Conservation (phyloP, 2,329 filamentous ascomycete genomes). For the Aspergillus versicolor region DNA sequence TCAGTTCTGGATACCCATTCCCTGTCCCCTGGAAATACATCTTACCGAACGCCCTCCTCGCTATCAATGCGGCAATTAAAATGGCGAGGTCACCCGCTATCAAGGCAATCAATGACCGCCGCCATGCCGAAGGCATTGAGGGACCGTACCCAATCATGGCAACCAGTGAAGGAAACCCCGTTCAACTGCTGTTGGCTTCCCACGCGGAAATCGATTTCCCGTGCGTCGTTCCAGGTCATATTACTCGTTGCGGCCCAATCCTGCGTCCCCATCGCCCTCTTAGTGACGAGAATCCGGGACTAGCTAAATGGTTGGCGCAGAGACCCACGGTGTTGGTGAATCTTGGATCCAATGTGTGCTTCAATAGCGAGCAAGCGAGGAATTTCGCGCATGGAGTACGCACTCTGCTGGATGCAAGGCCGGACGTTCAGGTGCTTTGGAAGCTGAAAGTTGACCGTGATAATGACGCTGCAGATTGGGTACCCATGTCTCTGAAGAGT, state of each 20-base stretch:
- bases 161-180: neutral
- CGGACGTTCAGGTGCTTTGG: conserved; percentile 35
- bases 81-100: neutral
- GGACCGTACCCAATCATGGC: conserved; percentile 17
- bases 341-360: conserved; percentile 39
- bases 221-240: conserved; percentile 30
- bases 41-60: conserved; percentile 41
- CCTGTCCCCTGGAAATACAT: conserved; percentile 44
- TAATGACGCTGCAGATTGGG: neutral
- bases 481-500: neutral
- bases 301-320: conserved; percentile 41
- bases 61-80: conserved; percentile 20
- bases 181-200: conserved; percentile 20
- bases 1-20: conserved; percentile 42
- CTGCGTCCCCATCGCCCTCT: conserved; percentile 32
- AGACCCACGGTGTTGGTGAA: conserved; percentile 47
- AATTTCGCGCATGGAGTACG: conserved; percentile 41
- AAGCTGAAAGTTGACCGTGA: conserved; percentile 23
- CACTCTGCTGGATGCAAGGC: conserved; percentile 31
- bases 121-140: conserved; percentile 23
- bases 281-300: conserved; percentile 34
- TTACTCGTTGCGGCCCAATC: conserved; percentile 47
- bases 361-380: conserved; percentile 26
- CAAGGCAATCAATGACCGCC: conserved; percentile 21
- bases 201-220: conserved; percentile 36